Evolutionary conservation across 179 eudicot species (phyloP).

Genomic region (Carnegiea gigantea): DNA sequence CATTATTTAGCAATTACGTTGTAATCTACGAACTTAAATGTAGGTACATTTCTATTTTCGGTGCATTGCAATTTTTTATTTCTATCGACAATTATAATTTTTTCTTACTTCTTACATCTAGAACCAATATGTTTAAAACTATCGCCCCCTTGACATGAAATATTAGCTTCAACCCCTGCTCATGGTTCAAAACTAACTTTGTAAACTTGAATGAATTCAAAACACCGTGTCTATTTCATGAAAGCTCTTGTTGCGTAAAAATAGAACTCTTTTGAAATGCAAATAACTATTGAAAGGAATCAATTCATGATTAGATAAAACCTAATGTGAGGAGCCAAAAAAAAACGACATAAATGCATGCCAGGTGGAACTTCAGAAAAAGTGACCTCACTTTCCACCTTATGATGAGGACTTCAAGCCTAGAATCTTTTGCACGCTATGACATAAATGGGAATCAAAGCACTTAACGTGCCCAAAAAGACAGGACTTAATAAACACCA

Average conservation of each 20-base stretch:
- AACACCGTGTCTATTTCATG: too few species aligned
- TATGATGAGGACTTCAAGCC: background rate
- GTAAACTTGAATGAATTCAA: too few species aligned
- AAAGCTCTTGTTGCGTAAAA: background rate
- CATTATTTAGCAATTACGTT: too few species aligned
- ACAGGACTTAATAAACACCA: background rate
- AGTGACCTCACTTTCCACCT: background rate
- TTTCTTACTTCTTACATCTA: too few species aligned
- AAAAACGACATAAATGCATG: background rate
- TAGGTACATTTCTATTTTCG: too few species aligned
- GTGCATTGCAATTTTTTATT: too few species aligned
- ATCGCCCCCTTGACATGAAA: too few species aligned
- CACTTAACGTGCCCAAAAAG: background rate
- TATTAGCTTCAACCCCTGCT: too few species aligned
- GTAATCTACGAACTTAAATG: too few species aligned
- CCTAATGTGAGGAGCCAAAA: background rate
- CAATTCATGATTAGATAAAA: background rate
- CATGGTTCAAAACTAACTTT: too few species aligned
- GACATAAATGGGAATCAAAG: background rate
- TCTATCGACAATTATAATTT: too few species aligned
- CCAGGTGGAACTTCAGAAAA: background rate
- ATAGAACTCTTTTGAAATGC: background rate
- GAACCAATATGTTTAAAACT: too few species aligned
- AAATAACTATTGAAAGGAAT: background rate
- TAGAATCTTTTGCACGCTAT: background rate